phyloP scores from a whole-genome alignment of 192 early-diverging fungal genomes.

The Paraglomus brasilianum region DNA sequence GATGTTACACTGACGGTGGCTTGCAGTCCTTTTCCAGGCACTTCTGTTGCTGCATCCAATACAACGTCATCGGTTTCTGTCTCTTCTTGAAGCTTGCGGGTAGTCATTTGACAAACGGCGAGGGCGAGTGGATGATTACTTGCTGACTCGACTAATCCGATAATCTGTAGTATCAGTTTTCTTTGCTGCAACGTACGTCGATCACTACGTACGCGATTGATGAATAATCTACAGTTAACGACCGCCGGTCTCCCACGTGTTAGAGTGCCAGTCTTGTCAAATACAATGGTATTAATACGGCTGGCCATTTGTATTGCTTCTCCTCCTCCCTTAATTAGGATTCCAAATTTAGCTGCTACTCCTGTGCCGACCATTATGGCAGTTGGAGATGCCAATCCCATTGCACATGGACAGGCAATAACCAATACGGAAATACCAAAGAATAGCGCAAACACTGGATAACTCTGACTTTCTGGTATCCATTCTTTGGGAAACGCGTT shows the following conservation, averaged over 20 bases:
- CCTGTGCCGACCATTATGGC: slow-evolving; percentile 77
- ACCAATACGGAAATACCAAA: slow-evolving; percentile 64
- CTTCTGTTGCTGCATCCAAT: slow-evolving; percentile 2
- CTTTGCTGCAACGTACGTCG: neutral
- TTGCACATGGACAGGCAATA: slow-evolving; percentile 71
- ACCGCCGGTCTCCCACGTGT: slow-evolving; percentile 69
- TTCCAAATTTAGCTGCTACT: slow-evolving; percentile 60
- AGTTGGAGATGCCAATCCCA: slow-evolving; percentile 69
- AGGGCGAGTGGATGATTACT: slow-evolving; percentile 74
- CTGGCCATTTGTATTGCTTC: slow-evolving; percentile 67
- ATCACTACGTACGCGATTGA: neutral
- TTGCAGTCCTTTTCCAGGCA: slow-evolving; percentile 62
- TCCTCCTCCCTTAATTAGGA: slow-evolving; percentile 75
- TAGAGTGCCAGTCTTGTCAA: slow-evolving; percentile 87
- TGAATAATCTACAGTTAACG: slow-evolving; percentile 19
- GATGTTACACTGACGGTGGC: slow-evolving; percentile 41
- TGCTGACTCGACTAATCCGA: slow-evolving; percentile 47
- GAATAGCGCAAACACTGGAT: slow-evolving; percentile 50
- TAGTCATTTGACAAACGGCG: slow-evolving; percentile 46
- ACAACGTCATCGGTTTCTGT: slow-evolving; percentile 18
- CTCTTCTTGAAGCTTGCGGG: neutral
- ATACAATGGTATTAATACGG: slow-evolving; percentile 59
- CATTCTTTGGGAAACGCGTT: slow-evolving; percentile 41
- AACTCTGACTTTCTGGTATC: slow-evolving; percentile 47
- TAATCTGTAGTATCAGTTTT: slow-evolving; percentile 35